Percentiles rank a stretch among this genome's conserved stretches.
Evolutionary conservation across 345 rosid genomes (phyloP).

Genomic region (Salix exigua): DNA sequence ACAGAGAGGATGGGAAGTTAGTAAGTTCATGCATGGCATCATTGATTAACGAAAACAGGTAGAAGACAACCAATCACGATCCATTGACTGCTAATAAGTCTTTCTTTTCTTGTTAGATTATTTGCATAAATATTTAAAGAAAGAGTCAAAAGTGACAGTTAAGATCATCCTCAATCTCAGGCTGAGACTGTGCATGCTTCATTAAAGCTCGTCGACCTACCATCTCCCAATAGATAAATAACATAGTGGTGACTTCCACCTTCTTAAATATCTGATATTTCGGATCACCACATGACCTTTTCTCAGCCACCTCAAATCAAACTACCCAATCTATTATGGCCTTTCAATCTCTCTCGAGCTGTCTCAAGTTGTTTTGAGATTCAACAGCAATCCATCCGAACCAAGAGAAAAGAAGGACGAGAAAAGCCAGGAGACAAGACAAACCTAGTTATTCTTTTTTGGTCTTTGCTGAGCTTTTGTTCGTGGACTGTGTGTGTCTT

Average conservation of each 20-base stretch:
- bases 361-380: slow-evolving; percentile 5
- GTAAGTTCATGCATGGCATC: no score
- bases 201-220: background rate
- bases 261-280: slow-evolving; percentile 23
- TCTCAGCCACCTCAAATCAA: slow-evolving; percentile 15
- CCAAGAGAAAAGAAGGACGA: background rate
- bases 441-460: background rate
- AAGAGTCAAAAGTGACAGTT: background rate
- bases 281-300: slow-evolving; percentile 72
- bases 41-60: no score
- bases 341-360: background rate
- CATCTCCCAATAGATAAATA: background rate
- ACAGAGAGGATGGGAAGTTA: no score
- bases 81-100: background rate
- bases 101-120: background rate
- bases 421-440: slow-evolving; percentile 4
- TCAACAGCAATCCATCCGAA: slow-evolving; percentile 21
- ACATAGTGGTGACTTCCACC: slow-evolving; percentile 27
- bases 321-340: slow-evolving; percentile 4
- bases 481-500: background rate
- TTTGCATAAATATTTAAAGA: background rate
- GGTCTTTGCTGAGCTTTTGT: background rate
- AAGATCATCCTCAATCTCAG: slow-evolving; percentile 6
- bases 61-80: background rate
- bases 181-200: background rate